phyloP scores from a whole-genome alignment of 192 early-diverging fungal species.

The Coemansia sp. region DNA sequence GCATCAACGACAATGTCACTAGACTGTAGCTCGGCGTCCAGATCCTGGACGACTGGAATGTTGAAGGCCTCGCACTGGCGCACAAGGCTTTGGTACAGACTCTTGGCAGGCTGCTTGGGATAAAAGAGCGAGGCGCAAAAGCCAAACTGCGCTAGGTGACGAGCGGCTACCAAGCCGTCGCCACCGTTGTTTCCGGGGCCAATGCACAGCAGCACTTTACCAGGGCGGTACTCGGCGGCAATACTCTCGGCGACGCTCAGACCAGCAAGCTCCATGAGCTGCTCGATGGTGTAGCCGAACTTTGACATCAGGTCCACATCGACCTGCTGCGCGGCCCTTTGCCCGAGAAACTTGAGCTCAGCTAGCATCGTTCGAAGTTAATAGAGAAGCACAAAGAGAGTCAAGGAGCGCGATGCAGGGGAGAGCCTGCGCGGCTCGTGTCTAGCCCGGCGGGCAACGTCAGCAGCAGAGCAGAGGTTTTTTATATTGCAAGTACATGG shows the following conservation, averaged over 20 bases:
- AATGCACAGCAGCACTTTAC: slow-evolving; percentile 64
- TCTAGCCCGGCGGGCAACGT: not conserved
- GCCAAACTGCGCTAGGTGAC: slow-evolving; percentile 88
- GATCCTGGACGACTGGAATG: slow-evolving; percentile 58
- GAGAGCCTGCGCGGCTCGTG: no score
- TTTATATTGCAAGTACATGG: slow-evolving; percentile 1
- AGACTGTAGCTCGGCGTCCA: slow-evolving; percentile 29
- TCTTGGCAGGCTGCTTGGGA: slow-evolving; percentile 71
- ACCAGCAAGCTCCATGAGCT: slow-evolving; percentile 82
- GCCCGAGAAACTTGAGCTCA: slow-evolving; percentile 29
- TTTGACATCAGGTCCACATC: slow-evolving; percentile 84
- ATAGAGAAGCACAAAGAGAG: no score
- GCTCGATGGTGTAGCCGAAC: slow-evolving; percentile 86
- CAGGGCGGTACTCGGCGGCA: slow-evolving; percentile 60
- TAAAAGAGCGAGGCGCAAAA: slow-evolving; percentile 75
- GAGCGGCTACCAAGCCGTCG: slow-evolving; percentile 91
- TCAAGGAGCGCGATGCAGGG: not conserved
- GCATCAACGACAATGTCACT: slow-evolving; percentile 79
- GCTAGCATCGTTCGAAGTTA: no score
- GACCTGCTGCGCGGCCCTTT: slow-evolving; percentile 50
- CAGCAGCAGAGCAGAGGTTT: not conserved
- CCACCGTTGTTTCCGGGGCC: slow-evolving; percentile 97
- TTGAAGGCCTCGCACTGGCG: slow-evolving; percentile 67
- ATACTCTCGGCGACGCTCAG: slow-evolving; percentile 86
- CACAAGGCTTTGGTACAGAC: slow-evolving; percentile 67